A percentile compares a stretch with the other conserved stretches of the same genome.
Conservation (phyloP, 257 asterid species). For the Euphrasia confusa region DNA sequence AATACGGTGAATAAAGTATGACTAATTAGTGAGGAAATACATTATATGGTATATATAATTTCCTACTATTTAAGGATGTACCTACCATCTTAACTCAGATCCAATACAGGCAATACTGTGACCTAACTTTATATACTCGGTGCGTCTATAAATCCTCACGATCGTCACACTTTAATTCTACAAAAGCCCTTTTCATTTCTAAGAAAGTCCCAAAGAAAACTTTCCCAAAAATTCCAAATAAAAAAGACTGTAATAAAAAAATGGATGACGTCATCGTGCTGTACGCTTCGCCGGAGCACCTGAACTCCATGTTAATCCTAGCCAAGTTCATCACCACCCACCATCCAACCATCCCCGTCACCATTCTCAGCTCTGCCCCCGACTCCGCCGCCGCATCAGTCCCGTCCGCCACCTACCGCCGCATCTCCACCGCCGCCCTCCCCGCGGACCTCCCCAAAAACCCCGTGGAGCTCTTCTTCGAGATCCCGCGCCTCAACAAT, state of each 20-base stretch:
- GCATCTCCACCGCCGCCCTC: constrained; percentile 18
- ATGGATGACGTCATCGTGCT: constrained; percentile 33
- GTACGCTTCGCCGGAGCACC: constrained; percentile 39
- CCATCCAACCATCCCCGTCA: constrained; percentile 33
- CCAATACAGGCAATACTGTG: too few relatives aligned
- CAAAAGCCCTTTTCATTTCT: too few relatives aligned
- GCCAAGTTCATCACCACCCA: constrained; percentile 32
- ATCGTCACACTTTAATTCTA: too few relatives aligned
- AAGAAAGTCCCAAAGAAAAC: too few relatives aligned
- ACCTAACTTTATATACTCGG: too few relatives aligned
- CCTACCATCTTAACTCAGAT: too few relatives aligned
- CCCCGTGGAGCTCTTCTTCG: constrained; percentile 22
- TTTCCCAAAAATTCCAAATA: too few relatives aligned
- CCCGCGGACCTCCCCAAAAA: constrained; percentile 1
- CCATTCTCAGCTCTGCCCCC: constrained; percentile 26
- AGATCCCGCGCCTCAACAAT: not conserved
- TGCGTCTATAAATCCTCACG: too few relatives aligned
- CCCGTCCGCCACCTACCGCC: constrained; percentile 25
- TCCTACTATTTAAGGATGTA: too few relatives aligned
- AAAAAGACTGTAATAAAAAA: not conserved
- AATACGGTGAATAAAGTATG: too few relatives aligned
- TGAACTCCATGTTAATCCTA: constrained; percentile 34
- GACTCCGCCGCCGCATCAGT: constrained; percentile 19
- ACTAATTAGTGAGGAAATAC: too few relatives aligned
- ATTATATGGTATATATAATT: too few relatives aligned